Conservation (phyloP, 768 basidiomycete species). For the Tricholoma terreum region DNA sequence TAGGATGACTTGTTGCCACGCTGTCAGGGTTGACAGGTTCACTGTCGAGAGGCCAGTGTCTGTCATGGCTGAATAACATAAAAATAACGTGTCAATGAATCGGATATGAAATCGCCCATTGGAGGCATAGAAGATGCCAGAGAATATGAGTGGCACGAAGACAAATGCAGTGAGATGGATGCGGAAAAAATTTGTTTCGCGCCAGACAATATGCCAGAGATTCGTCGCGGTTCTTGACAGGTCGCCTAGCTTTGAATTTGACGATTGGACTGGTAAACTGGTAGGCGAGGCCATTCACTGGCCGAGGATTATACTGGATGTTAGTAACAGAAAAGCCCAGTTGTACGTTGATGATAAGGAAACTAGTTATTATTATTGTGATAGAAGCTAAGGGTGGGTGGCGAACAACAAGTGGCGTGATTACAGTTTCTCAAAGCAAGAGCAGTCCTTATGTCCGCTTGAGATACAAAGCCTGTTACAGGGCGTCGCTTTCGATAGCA, state of each 20-base stretch:
- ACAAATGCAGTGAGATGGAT: conserved; percentile 49
- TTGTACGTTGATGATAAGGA: too few relatives aligned
- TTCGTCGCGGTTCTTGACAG: neutral
- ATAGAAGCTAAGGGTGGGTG: too few relatives aligned
- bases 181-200: conserved; percentile 49
- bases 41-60: conserved; percentile 48
- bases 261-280: neutral
- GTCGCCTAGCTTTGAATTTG: neutral
- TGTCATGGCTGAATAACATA: conserved; percentile 58
- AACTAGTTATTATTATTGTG: too few relatives aligned
- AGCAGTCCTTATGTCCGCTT: too few relatives aligned
- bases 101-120: conserved; percentile 51
- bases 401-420: too few relatives aligned
- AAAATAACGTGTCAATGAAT: conserved; percentile 56
- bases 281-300: neutral
- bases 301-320: too few relatives aligned
- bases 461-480: too few relatives aligned
- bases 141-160: conserved; percentile 55
- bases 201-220: neutral
- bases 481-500: too few relatives aligned
- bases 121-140: conserved; percentile 64
- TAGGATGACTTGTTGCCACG: conserved; percentile 49
- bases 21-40: conserved; percentile 49
- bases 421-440: too few relatives aligned
- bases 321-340: too few relatives aligned